These are phyloP conservation scores for Quercus alba DNA, from an alignment of 306 rosid genomes.

Conservation along the genomic window DNA sequence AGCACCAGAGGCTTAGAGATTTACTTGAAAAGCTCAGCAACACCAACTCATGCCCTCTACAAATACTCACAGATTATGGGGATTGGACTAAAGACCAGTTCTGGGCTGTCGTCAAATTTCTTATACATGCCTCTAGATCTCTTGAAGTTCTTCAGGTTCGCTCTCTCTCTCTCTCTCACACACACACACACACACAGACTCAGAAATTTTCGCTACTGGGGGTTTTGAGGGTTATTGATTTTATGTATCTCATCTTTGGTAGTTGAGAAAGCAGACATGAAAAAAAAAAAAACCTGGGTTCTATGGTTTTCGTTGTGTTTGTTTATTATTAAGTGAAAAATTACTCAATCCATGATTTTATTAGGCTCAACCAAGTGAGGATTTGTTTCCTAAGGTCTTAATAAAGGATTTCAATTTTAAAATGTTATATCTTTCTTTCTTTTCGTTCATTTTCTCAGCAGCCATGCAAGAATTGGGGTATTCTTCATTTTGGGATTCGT, in stretches of 20 bases:
- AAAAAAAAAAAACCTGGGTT: neutral
- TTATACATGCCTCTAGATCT: conserved; percentile 44
- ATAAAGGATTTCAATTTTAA: neutral
- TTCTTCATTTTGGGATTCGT: neutral
- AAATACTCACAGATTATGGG: conserved; percentile 44
- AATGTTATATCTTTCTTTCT: neutral
- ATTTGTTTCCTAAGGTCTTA: neutral
- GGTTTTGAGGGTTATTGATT: neutral
- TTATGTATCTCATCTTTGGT: neutral
- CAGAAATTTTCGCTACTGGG: neutral
- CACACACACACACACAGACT: neutral
- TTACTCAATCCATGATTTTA: neutral
- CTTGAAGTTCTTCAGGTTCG: conserved; percentile 49
- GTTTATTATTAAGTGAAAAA: neutral
- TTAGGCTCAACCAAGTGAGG: neutral
- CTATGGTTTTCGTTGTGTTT: neutral
- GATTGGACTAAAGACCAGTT: conserved; percentile 63
- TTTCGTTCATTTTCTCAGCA: neutral
- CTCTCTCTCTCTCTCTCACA: neutral
- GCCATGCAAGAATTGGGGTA: neutral
- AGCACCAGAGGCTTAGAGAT: conserved; percentile 38
- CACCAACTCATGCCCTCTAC: conserved; percentile 34
- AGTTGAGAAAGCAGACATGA: neutral
- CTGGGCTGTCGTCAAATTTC: conserved; percentile 66
- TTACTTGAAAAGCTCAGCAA: conserved; percentile 38